Percentiles rank a stretch among this genome's conserved stretches.
Conservation (phyloP, 805 yeast genomes). For the Saccharomycopsis selenospora region DNA sequence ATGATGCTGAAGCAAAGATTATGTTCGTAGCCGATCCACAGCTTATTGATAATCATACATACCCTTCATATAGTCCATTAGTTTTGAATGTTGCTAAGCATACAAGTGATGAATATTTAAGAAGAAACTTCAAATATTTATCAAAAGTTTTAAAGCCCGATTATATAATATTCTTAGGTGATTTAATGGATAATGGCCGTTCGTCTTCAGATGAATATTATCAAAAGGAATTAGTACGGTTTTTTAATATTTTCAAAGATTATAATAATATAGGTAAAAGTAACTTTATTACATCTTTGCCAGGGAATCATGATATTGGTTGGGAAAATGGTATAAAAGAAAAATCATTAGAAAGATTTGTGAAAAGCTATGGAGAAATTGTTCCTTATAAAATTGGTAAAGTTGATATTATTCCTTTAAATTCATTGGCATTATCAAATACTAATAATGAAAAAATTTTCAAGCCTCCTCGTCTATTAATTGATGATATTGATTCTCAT, state of each 20-base stretch:
- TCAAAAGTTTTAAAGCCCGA: constrained; percentile 63
- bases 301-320: constrained; percentile 97
- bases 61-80: constrained; percentile 56
- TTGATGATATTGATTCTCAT: constrained; percentile 34
- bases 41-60: constrained; percentile 79
- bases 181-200: constrained; percentile 93
- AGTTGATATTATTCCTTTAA: constrained; percentile 69
- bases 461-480: constrained; percentile 42
- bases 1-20: constrained; percentile 35
- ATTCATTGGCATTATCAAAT: constrained; percentile 78
- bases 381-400: constrained; percentile 43
- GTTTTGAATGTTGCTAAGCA: constrained; percentile 47
- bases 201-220: constrained; percentile 47
- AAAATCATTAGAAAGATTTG: constrained; percentile 54
- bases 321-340: constrained; percentile 70
- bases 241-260: constrained; percentile 53
- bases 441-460: constrained; percentile 38
- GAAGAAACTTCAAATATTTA: constrained; percentile 60
- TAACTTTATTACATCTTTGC: constrained; percentile 39
- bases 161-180: constrained; percentile 76
- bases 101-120: constrained; percentile 74
- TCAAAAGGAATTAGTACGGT: constrained; percentile 62
- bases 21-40: constrained; percentile 90
- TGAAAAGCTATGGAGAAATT: constrained; percentile 62
- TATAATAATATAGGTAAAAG: constrained; percentile 37